Percentiles rank a stretch among this genome's conserved stretches.
These are phyloP conservation scores for Colletotrichum sp. DNA, from an alignment of 2,329 filamentous ascomycete species.

Conservation along the genomic window DNA sequence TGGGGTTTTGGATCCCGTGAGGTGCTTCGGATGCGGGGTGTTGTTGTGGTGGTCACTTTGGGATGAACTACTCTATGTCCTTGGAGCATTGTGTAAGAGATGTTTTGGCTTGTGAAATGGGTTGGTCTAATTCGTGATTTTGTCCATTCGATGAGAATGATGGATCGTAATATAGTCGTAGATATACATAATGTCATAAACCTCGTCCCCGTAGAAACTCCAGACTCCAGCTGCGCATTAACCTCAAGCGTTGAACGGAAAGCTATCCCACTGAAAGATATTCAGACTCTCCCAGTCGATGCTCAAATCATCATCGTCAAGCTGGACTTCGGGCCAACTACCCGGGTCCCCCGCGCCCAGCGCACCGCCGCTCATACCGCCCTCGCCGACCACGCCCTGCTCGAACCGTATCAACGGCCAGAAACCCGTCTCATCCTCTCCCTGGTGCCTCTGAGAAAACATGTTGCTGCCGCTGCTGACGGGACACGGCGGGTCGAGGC, in stretches of 20 bases:
- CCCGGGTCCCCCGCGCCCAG: background rate
- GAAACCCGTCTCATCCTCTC: background rate
- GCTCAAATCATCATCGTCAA: background rate
- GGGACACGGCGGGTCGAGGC: constrained; percentile 11
- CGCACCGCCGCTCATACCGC: background rate
- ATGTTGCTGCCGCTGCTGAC: background rate
- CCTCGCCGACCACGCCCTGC: background rate
- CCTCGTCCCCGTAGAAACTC: background rate
- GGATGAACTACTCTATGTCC: background rate
- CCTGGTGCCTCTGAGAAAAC: background rate
- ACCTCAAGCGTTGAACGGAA: background rate
- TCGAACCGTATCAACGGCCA: background rate
- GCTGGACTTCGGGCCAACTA: background rate
- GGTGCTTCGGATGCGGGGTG: background rate
- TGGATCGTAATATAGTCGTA: background rate
- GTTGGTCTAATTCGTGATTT: background rate
- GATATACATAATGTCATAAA: background rate
- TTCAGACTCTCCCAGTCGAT: background rate
- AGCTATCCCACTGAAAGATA: background rate
- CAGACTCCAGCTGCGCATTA: background rate
- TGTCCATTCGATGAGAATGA: background rate
- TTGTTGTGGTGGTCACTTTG: background rate
- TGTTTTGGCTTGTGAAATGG: background rate
- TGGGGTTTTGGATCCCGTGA: background rate
- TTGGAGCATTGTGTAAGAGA: background rate